Percentiles rank a stretch among this genome's conserved stretches.
Evolutionary conservation across 805 yeast species (phyloP).

Genomic region (Monosporozyma siamensis): DNA sequence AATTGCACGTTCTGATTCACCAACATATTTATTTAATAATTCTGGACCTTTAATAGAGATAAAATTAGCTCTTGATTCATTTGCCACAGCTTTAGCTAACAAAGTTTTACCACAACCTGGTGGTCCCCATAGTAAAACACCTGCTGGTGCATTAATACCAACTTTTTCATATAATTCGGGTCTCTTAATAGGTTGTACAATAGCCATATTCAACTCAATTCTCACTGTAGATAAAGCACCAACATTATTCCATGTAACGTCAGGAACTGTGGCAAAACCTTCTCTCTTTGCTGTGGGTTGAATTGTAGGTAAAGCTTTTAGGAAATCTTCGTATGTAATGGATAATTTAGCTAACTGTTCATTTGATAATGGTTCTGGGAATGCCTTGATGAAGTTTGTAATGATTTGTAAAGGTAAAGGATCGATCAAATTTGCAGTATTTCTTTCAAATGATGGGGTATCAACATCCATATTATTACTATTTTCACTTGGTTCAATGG

Average conservation of each 20-base stretch:
- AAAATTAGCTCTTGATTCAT: conserved; percentile 92
- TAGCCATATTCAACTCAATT: conserved; percentile 91
- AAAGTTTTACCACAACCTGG: conserved; percentile 99
- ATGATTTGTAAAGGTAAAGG: conserved; percentile 49
- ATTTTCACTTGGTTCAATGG: background rate
- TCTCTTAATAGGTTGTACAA: conserved; percentile 89
- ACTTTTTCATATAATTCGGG: conserved; percentile 86
- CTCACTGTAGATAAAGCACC: conserved; percentile 80
- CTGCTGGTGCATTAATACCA: conserved; percentile 94
- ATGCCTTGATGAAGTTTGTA: conserved; percentile 59
- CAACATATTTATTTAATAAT: conserved; percentile 85
- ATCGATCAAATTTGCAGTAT: conserved; percentile 28
- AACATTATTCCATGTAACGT: conserved; percentile 89
- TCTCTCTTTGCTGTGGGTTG: conserved; percentile 98
- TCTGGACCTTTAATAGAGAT: conserved; percentile 96
- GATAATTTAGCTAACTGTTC: conserved; percentile 70
- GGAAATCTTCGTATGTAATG: conserved; percentile 71
- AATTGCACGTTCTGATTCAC: conserved; percentile 90
- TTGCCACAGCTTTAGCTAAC: conserved; percentile 95
- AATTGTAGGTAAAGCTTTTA: conserved; percentile 78
- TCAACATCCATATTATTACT: conserved; percentile 13
- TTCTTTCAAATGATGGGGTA: conserved; percentile 16
- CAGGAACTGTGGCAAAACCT: conserved; percentile 98
- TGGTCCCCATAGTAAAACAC: conserved; percentile 97
- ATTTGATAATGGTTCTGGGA: conserved; percentile 69